A percentile compares a stretch with the other conserved stretches of the same genome.
These are phyloP conservation scores for Auriculariales sp. DNA, from an alignment of 768 basidiomycete species.

Conservation along the genomic window DNA sequence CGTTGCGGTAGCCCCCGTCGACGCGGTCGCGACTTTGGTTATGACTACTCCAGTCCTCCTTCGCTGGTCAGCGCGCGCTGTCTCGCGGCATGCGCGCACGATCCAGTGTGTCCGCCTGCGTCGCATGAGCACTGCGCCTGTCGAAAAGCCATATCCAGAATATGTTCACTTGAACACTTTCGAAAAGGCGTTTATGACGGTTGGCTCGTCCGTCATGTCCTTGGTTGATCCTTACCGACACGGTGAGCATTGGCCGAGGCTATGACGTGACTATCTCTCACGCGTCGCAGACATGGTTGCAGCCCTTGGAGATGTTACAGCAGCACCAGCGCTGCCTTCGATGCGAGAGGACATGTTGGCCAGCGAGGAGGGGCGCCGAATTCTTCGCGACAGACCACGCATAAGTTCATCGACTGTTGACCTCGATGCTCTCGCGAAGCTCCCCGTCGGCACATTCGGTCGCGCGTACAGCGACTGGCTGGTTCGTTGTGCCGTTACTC, in stretches of 20 bases:
- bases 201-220: slow-evolving; percentile 74
- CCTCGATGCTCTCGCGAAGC: slow-evolving; percentile 45
- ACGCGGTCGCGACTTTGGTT: not conserved
- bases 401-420: slow-evolving; percentile 67
- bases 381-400: slow-evolving; percentile 72
- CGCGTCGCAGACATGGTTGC: slow-evolving; percentile 75
- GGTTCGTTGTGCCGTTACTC: slow-evolving; percentile 72
- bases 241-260: slow-evolving; percentile 34
- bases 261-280: not conserved
- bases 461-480: slow-evolving; percentile 83
- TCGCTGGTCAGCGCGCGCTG: not conserved
- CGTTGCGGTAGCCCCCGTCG: not conserved
- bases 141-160: slow-evolving; percentile 47
- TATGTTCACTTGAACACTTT: slow-evolving; percentile 71
- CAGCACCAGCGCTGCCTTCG: slow-evolving; percentile 59
- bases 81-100: not conserved
- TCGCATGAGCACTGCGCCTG: not conserved
- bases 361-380: slow-evolving; percentile 67
- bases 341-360: slow-evolving; percentile 67
- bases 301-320: slow-evolving; percentile 84
- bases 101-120: not conserved
- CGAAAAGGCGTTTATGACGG: slow-evolving; percentile 73
- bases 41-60: no score
- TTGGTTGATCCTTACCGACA: slow-evolving; percentile 69
- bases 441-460: slow-evolving; percentile 75